Conservation (phyloP, 108 stramenopile species). For the Nannochloropsis salina region DNA sequence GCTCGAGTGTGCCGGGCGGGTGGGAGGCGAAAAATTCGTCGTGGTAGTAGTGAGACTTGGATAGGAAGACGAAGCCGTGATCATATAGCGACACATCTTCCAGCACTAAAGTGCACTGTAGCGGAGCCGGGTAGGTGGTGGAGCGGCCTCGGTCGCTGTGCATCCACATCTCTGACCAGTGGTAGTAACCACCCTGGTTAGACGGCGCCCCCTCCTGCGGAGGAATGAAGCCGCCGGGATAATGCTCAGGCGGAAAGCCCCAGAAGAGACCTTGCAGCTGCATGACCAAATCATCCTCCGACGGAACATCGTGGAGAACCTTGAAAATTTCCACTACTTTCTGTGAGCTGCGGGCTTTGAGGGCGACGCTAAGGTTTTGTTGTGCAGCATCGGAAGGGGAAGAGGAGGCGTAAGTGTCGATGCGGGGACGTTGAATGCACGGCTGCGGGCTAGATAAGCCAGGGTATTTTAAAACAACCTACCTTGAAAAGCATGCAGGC, state of each 20-base stretch:
- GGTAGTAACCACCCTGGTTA: neutral
- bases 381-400: neutral
- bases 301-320: neutral
- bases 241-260: constrained; percentile 17
- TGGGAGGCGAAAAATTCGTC: neutral
- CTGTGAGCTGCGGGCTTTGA: neutral
- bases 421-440: neutral
- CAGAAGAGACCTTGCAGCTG: constrained; percentile 7
- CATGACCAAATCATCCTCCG: constrained; percentile 1
- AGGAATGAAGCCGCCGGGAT: constrained; percentile 1
- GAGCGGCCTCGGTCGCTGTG: constrained; percentile 6
- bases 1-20: neutral
- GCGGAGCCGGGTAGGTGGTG: neutral
- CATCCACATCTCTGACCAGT: constrained; percentile 11
- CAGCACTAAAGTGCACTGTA: constrained; percentile 5
- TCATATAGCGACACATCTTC: constrained; percentile 17
- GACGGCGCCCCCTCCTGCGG: constrained; percentile 14
- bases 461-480: neutral
- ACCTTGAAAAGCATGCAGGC: neutral
- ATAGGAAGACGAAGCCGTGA: constrained; percentile 14
- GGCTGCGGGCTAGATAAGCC: neutral
- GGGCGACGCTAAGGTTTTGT: constrained; percentile 1
- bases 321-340: constrained; percentile 20
- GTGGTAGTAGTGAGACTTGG: constrained; percentile 7
- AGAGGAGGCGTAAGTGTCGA: neutral